Base-by-base conservation (phyloP, 495 filamentous ascomycete species). In the Podospora appendiculata region DNA sequence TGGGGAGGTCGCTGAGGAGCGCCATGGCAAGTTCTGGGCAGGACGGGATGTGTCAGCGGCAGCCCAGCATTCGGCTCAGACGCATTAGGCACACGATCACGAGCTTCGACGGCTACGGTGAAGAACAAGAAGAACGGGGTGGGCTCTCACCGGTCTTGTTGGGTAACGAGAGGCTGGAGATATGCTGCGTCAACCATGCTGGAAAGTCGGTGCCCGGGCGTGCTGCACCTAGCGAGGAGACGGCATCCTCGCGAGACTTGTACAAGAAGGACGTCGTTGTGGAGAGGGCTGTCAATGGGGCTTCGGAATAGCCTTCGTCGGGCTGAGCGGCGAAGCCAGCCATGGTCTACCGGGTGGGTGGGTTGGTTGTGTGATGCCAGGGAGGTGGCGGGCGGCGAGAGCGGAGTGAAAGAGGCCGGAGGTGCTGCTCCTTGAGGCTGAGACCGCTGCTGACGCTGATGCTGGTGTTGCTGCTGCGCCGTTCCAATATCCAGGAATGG, bases 1-100 rank as follows among this genome's bases (percentile, higher is more conserved):
- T 90, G 16, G 84, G 85, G 6, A 96, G 75, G 45, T 85, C 82
- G 53, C 81, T 79, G 36, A 95, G 72, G 18, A 94, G 71, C 4
- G 76, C 68, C 72, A 85, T 82, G 25, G 77, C 77, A 41, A 86
- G 73, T 56, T 79, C 82, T 83, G 11, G 9, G 9, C 39, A 44
- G 19, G 19, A 52, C 14, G 32, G 25, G 13, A 42, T 14, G 39
- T 36, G 43, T 14, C 19, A 14, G 35, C 47, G 19, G 4, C 33
- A 43, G 35, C 32, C 42, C 25, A 25, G 25, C 25, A 25, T 25
- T 5, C 25, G 2, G 25, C 25, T 5, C 5, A 25, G 25, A 2
- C 25, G 25, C 25, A 2, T 25, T 2, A 5, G 25, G 25, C 25
- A 25, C 25, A 25, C 25, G 25, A 25, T 25, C 25, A 25, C 25